phyloP scores from a whole-genome alignment of 2,329 filamentous ascomycete genomes.

The Elsinoe batatas region DNA sequence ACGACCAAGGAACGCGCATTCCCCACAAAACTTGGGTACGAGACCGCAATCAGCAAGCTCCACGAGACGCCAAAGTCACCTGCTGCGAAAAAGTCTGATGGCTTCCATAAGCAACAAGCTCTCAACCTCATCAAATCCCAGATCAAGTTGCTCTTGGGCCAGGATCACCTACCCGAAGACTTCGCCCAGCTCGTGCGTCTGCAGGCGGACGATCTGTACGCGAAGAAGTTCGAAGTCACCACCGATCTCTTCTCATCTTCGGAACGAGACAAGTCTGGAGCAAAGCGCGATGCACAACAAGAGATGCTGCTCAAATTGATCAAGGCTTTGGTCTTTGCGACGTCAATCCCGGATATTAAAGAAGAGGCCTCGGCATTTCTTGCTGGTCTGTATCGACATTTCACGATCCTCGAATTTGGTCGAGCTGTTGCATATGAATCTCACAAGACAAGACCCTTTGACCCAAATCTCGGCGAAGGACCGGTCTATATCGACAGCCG shows the following conservation, averaged over 20 bases:
- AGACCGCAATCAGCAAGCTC: constrained; percentile 79
- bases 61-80: constrained; percentile 63
- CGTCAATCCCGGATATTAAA: constrained; percentile 71
- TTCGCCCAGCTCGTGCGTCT: constrained; percentile 74
- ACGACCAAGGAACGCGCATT: constrained; percentile 84
- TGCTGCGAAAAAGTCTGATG: constrained; percentile 57
- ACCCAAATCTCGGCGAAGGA: constrained; percentile 78
- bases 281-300: constrained; percentile 81
- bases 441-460: constrained; percentile 66
- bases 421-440: constrained; percentile 72
- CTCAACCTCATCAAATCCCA: constrained; percentile 80
- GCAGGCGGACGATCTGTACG: constrained; percentile 75
- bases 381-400: constrained; percentile 74
- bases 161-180: constrained; percentile 81
- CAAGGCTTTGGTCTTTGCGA: constrained; percentile 78
- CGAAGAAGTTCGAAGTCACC: constrained; percentile 61
- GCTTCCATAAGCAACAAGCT: constrained; percentile 87
- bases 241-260: constrained; percentile 62
- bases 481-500: constrained; percentile 78
- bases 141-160: constrained; percentile 80
- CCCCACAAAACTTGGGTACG: constrained; percentile 74
- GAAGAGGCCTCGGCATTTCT: constrained; percentile 67
- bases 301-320: constrained; percentile 72
- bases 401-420: constrained; percentile 82
- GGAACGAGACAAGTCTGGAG: constrained; percentile 70